phyloP scores from a whole-genome alignment of 106 monocot species.

The Triglochin maritima region DNA sequence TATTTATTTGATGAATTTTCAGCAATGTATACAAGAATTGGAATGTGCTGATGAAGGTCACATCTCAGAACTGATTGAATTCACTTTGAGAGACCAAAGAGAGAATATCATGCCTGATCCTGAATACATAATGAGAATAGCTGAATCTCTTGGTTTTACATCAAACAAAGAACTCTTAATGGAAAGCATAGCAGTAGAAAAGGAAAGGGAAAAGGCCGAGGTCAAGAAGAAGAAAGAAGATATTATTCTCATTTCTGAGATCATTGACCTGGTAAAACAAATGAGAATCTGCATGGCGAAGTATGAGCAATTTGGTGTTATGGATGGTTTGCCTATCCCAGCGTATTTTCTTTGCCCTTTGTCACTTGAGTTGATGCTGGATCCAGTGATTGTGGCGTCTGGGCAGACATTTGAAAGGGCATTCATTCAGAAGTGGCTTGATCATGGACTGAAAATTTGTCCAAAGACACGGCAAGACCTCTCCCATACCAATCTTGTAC shows the following conservation, averaged over 20 bases:
- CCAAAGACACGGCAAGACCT: conserved; percentile 61
- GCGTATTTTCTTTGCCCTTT: conserved; percentile 70
- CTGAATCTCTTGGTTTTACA: conserved; percentile 43
- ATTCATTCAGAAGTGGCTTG: conserved; percentile 82
- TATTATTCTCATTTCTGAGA: conserved; percentile 23
- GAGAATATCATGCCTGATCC: conserved; percentile 29
- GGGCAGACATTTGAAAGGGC: conserved; percentile 82
- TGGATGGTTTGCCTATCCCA: conserved; percentile 51
- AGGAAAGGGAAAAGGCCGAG: conserved; percentile 43
- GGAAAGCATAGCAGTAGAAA: conserved; percentile 65
- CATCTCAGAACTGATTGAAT: conserved; percentile 39
- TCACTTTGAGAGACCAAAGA: conserved; percentile 37
- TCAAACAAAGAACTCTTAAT: conserved; percentile 44
- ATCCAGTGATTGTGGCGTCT: conserved; percentile 79
- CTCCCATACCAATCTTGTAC: conserved; percentile 49
- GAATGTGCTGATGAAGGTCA: conserved; percentile 29
- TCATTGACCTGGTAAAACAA: conserved; percentile 34
- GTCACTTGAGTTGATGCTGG: conserved; percentile 62
- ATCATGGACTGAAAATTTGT: conserved; percentile 62
- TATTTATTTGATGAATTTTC: conserved; percentile 7
- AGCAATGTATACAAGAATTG: conserved; percentile 57
- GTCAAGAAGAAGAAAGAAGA: conserved; percentile 34
- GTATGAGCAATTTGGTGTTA: conserved; percentile 29
- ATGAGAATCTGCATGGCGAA: conserved; percentile 37
- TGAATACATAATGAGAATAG: conserved; percentile 36